Conservation (phyloP, 345 rosid genomes). For the Limnanthes douglasii region DNA sequence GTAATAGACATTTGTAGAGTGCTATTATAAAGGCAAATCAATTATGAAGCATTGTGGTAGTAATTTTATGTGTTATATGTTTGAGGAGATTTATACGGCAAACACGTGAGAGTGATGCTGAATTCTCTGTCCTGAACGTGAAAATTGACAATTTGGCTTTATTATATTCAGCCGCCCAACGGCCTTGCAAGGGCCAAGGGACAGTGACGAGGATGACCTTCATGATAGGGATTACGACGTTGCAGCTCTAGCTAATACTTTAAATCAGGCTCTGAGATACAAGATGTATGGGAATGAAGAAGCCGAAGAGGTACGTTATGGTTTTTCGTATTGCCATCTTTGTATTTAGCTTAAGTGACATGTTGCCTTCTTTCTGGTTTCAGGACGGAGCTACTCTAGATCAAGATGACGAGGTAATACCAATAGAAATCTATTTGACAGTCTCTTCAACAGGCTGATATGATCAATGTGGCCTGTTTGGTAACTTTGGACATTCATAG, state of each 20-base stretch:
- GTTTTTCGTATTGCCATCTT: background rate
- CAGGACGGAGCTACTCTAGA: conserved; percentile 65
- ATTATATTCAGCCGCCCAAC: conserved; percentile 76
- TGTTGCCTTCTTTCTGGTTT: conserved; percentile 9
- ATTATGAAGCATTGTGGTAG: too few relatives aligned
- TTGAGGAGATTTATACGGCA: too few relatives aligned
- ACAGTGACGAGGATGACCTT: conserved; percentile 89
- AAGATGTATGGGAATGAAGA: conserved; percentile 81
- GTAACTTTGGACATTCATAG: conserved; percentile 2
- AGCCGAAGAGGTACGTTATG: conserved; percentile 47
- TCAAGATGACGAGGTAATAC: conserved; percentile 75
- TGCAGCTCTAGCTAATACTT: conserved; percentile 74
- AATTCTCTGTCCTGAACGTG: conserved; percentile 2
- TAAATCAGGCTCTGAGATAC: conserved; percentile 83
- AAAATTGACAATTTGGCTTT: background rate
- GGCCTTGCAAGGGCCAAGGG: conserved; percentile 78
- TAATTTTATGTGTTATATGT: too few relatives aligned
- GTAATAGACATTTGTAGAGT: conserved; percentile 2
- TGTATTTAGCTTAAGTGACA: conserved; percentile 6
- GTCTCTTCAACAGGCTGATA: too few relatives aligned
- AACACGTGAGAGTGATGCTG: background rate
- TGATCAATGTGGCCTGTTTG: too few relatives aligned
- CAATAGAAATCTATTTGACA: conserved; percentile 2
- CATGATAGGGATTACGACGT: conserved; percentile 92
- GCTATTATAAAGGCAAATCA: too few relatives aligned